These are phyloP conservation scores for Camellia oleifera DNA, from an alignment of 179 eudicot genomes.

Conservation along the genomic window DNA sequence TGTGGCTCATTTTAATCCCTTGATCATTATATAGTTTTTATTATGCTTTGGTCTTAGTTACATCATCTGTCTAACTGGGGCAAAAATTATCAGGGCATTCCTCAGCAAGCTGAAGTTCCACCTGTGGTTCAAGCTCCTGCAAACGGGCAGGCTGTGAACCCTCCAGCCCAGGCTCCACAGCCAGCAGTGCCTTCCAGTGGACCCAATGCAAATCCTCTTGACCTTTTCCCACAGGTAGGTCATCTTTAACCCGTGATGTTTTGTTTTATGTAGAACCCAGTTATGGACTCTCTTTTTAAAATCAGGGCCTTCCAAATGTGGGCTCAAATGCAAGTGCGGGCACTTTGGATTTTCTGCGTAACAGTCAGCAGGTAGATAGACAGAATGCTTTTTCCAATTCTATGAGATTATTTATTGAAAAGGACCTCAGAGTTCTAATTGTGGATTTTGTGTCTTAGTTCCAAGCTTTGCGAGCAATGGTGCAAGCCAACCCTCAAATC, in stretches of 20 bases:
- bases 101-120: conserved; percentile 80
- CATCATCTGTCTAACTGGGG: not conserved
- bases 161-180: conserved; percentile 55
- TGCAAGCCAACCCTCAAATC: conserved; percentile 96
- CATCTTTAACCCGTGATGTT: not conserved
- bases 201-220: conserved; percentile 86
- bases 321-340: conserved; percentile 83
- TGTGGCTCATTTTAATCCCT: not conserved
- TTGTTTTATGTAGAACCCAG: not conserved
- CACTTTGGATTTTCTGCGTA: conserved; percentile 79
- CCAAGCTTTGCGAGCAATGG: conserved; percentile 92
- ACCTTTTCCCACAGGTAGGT: conserved; percentile 91
- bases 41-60: not conserved
- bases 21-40: not conserved
- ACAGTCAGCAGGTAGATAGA: conserved; percentile 67
- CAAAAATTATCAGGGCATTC: conserved; percentile 59
- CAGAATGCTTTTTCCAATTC: not conserved
- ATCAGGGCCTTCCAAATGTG: conserved; percentile 82
- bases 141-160: conserved; percentile 43
- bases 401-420: not conserved
- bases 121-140: conserved; percentile 62
- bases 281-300: conserved; percentile 1
- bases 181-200: conserved; percentile 60
- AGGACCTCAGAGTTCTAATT: not conserved
- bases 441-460: conserved; percentile 43